phyloP scores from a whole-genome alignment of 192 early-diverging fungal species.

The Jimgerdemannia flammicorona region DNA sequence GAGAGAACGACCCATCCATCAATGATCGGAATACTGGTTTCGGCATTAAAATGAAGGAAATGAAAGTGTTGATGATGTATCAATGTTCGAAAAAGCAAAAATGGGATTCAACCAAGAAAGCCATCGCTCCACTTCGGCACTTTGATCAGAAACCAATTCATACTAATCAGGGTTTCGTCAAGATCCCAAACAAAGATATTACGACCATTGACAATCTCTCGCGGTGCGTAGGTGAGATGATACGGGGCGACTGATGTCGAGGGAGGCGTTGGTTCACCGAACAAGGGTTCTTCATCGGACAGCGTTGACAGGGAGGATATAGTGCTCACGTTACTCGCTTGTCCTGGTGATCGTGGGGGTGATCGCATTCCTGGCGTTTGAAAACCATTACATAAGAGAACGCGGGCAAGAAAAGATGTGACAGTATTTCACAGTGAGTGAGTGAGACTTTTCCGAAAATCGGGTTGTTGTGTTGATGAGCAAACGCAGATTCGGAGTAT shows the following conservation, averaged over 20 bases:
- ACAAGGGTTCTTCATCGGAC: neutral
- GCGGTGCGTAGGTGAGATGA: neutral
- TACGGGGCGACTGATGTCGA: neutral
- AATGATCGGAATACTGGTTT: neutral
- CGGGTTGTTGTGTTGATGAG: no score
- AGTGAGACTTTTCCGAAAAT: no score
- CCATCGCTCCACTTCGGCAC: no score
- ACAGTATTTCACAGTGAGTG: no score
- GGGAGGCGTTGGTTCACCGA: neutral
- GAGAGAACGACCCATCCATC: neutral
- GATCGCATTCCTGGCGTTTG: no score
- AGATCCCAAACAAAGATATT: neutral
- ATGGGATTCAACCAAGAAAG: no score
- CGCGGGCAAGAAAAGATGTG: no score
- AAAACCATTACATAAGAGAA: no score
- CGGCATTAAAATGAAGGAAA: neutral
- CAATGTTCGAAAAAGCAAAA: no score
- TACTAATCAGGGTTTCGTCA: constrained; percentile 4
- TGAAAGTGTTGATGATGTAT: neutral
- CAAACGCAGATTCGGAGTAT: no score
- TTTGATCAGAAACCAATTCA: neutral
- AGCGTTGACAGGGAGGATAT: neutral
- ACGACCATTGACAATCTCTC: neutral
- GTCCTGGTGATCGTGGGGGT: neutral
- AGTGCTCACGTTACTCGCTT: neutral